phyloP scores from a whole-genome alignment of 768 basidiomycete species.

The Suillus bovinus region DNA sequence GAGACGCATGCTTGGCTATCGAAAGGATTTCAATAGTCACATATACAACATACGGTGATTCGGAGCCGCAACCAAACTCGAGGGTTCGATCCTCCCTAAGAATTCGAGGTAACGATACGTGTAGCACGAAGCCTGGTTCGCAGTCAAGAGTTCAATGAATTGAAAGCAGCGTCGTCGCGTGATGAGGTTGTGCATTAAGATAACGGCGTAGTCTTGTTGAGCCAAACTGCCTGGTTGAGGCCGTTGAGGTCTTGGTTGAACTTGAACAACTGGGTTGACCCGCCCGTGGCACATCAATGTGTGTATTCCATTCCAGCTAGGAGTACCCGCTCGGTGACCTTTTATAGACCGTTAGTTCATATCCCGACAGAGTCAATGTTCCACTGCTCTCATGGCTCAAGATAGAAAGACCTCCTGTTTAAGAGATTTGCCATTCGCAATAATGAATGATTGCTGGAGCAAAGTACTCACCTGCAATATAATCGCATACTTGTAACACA shows the following conservation, averaged over 20 bases:
- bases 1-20: too few species aligned
- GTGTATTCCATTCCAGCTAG: background rate
- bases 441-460: background rate
- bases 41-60: too few species aligned
- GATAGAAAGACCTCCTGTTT: background rate
- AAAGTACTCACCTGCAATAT: background rate
- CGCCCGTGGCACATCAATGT: background rate
- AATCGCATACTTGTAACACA: background rate
- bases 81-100: too few species aligned
- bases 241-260: background rate
- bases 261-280: background rate
- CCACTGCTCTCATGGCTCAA: background rate
- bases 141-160: background rate
- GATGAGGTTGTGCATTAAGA: background rate
- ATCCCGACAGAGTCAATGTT: background rate
- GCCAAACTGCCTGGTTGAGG: background rate
- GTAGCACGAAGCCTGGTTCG: background rate
- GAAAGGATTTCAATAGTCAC: too few species aligned
- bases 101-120: background rate
- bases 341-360: background rate
- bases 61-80: too few species aligned
- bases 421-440: background rate
- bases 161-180: background rate
- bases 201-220: background rate
- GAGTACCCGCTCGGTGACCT: background rate